These are phyloP conservation scores for Roridomyces roridus DNA, from an alignment of 768 basidiomycete species.

Conservation along the genomic window DNA sequence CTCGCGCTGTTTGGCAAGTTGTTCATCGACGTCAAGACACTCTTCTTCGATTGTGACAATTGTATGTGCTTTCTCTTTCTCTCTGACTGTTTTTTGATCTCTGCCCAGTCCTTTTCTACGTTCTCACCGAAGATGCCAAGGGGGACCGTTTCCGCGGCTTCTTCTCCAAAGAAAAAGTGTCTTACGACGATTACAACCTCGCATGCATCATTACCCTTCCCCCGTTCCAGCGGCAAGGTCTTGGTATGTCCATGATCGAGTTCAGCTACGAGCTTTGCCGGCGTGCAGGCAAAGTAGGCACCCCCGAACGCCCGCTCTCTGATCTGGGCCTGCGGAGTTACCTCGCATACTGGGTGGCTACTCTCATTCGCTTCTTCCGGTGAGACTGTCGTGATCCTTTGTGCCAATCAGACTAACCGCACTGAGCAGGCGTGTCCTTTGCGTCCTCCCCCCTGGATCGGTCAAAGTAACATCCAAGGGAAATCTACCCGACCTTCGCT, in stretches of 20 bases:
- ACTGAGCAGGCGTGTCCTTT: constrained; percentile 57
- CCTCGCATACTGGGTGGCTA: constrained; percentile 86
- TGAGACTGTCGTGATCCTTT: constrained; percentile 30
- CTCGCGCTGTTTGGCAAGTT: constrained; percentile 95
- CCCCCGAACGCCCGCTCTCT: constrained; percentile 94
- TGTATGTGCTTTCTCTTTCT: constrained; percentile 52
- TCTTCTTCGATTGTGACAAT: constrained; percentile 90
- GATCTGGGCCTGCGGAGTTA: constrained; percentile 93
- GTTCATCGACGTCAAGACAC: constrained; percentile 98
- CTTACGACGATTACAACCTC: constrained; percentile 96
- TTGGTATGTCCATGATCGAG: constrained; percentile 96
- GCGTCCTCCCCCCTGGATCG: constrained; percentile 62
- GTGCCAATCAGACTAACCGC: not conserved
- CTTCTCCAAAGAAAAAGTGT: constrained; percentile 92
- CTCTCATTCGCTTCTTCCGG: constrained; percentile 85
- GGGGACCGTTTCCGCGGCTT: constrained; percentile 83
- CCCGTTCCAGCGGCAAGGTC: constrained; percentile 88
- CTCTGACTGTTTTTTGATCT: not conserved
- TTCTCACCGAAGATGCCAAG: constrained; percentile 84
- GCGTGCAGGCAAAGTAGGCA: constrained; percentile 78
- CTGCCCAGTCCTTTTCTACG: constrained; percentile 83
- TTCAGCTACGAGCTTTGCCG: constrained; percentile 97
- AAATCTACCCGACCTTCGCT: constrained; percentile 48
- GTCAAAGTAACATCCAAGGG: constrained; percentile 51
- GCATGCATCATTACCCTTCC: constrained; percentile 97